These are phyloP conservation scores for Orbilia blumenaviensis DNA, from an alignment of 2,329 filamentous ascomycete genomes.

Conservation along the genomic window DNA sequence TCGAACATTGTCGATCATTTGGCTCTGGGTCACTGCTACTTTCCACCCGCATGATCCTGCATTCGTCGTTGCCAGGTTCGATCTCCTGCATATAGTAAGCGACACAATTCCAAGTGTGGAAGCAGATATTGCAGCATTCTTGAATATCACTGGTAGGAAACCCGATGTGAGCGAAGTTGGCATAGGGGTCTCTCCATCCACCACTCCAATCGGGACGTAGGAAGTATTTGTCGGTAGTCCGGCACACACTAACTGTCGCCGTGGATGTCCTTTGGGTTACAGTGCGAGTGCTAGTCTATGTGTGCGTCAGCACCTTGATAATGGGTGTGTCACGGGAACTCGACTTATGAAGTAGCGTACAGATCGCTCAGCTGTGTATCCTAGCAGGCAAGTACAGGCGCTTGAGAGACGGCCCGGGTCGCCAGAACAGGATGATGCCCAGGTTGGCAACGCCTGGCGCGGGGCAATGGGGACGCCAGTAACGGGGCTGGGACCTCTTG, in stretches of 20 bases:
- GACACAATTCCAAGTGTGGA: constrained; percentile 29
- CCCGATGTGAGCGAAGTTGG: not conserved
- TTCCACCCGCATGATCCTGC: constrained; percentile 1
- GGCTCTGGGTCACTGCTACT: constrained; percentile 30
- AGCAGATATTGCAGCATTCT: constrained; percentile 47
- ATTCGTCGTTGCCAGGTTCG: not conserved
- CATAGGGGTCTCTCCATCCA: constrained; percentile 17
- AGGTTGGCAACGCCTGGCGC: constrained; percentile 38
- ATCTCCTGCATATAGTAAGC: constrained; percentile 26
- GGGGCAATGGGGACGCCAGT: constrained; percentile 19
- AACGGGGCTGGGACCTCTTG: constrained; percentile 1
- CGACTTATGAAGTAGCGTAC: not conserved
- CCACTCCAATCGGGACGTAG: constrained; percentile 15
- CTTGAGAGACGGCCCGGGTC: constrained; percentile 44
- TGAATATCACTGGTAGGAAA: constrained; percentile 7
- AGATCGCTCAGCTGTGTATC: constrained; percentile 18
- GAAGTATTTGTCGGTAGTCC: not conserved
- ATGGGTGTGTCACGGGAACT: not conserved
- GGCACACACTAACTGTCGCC: constrained; percentile 22
- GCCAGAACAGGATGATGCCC: constrained; percentile 39
- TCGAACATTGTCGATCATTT: constrained; percentile 22
- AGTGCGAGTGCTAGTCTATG: constrained; percentile 17
- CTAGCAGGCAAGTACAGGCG: constrained; percentile 53
- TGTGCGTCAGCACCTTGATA: not conserved
- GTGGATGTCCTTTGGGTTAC: constrained; percentile 39